These are phyloP conservation scores for Cucurbita maxima DNA, from an alignment of 306 rosid species.

Conservation along the genomic window DNA sequence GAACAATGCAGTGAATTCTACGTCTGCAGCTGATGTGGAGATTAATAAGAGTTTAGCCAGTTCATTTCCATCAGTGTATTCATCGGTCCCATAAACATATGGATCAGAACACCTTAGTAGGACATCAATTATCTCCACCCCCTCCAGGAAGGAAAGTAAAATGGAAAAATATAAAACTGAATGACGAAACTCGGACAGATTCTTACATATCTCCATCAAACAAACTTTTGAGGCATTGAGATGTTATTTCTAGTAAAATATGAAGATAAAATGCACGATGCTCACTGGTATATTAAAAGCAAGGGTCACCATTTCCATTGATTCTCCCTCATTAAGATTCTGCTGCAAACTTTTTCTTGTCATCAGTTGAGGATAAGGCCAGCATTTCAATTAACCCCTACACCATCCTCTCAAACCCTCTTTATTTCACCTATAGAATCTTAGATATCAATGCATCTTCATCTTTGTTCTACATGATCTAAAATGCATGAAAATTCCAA, in stretches of 20 bases:
- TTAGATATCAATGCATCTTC: conserved; percentile 14
- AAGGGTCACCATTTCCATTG: conserved; percentile 8
- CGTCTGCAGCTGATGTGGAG: conserved; percentile 37
- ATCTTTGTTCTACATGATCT: conserved; percentile 16
- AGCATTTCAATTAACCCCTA: not conserved
- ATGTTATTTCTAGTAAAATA: not conserved
- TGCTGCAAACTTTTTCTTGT: not conserved
- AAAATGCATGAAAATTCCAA: conserved; percentile 8
- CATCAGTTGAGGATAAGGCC: conserved; percentile 6
- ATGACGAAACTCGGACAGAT: conserved; percentile 8
- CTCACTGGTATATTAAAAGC: conserved; percentile 9
- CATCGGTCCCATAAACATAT: conserved; percentile 42
- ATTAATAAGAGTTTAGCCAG: conserved; percentile 42
- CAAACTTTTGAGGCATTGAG: not conserved
- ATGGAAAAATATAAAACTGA: not conserved
- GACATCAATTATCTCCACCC: not conserved
- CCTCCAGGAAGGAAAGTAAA: not conserved
- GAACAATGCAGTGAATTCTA: not conserved
- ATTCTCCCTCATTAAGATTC: conserved; percentile 6
- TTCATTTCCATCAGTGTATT: conserved; percentile 17
- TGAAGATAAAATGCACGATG: conserved; percentile 3
- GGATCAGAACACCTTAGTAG: conserved; percentile 18
- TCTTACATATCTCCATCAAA: conserved; percentile 6
- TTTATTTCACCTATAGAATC: conserved; percentile 8
- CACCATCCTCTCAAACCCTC: not conserved